These are phyloP conservation scores for Cladosporium sp. DNA, from an alignment of 2,329 filamentous ascomycete genomes.

Conservation along the genomic window DNA sequence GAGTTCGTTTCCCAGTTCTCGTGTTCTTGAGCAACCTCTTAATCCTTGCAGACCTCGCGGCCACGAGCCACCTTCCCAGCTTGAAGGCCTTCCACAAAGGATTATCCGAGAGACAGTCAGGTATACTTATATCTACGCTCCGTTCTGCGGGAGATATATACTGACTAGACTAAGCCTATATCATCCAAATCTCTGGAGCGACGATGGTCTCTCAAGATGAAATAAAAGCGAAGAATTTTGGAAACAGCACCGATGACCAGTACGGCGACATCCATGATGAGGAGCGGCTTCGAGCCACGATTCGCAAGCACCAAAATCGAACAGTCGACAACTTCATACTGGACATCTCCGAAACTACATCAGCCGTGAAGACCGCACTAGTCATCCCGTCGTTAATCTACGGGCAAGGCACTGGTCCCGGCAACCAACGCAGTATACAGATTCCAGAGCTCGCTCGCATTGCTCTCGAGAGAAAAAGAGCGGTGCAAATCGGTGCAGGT, in stretches of 20 bases:
- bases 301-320: constrained; percentile 52
- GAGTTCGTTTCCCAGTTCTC: neutral
- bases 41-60: neutral
- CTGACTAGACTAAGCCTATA: neutral
- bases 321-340: constrained; percentile 70
- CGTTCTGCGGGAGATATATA: neutral
- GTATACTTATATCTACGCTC: neutral
- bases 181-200: constrained; percentile 56
- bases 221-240: constrained; percentile 45
- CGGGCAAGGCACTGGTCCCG: neutral
- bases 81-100: neutral
- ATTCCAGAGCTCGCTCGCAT: neutral
- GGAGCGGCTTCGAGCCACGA: constrained; percentile 51
- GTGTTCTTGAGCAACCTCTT: neutral
- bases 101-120: neutral
- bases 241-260: constrained; percentile 48
- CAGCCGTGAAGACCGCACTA: constrained; percentile 46
- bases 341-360: constrained; percentile 45
- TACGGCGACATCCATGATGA: constrained; percentile 61
- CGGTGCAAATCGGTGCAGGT: neutral
- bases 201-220: constrained; percentile 57
- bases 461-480: neutral
- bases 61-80: neutral
- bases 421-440: neutral
- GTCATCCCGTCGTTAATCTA: neutral